These are phyloP conservation scores for Globisporangium paroecandrum DNA, from an alignment of 352 stramenopile genomes.

Conservation along the genomic window DNA sequence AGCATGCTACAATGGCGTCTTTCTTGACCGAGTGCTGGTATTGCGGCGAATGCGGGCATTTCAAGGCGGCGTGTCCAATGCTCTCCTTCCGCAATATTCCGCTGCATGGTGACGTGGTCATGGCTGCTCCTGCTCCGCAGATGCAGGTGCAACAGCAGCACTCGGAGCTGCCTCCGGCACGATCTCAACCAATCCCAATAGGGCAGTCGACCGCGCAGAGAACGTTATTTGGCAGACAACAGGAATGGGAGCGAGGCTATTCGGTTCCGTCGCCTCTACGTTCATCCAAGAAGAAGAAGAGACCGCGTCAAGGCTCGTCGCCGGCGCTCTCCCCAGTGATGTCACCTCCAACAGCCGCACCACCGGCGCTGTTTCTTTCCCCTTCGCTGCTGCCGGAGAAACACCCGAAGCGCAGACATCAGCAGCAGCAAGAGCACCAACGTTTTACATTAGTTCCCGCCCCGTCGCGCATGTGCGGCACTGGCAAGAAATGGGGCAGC, in stretches of 20 bases:
- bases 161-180: not conserved
- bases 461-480: conserved; percentile 25
- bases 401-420: conserved; percentile 26
- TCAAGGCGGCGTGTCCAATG: conserved; percentile 73
- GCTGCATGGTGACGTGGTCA: conserved; percentile 18
- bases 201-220: conserved; percentile 13
- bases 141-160: not conserved
- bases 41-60: conserved; percentile 65
- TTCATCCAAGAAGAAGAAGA: conserved; percentile 62
- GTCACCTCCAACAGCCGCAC: conserved; percentile 16
- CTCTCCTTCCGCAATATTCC: conserved; percentile 56
- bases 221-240: conserved; percentile 23
- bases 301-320: conserved; percentile 40
- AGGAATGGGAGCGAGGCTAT: conserved; percentile 34
- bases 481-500: conserved; percentile 17
- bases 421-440: conserved; percentile 27
- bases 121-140: not conserved
- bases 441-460: conserved; percentile 26
- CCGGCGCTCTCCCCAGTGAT: conserved; percentile 27
- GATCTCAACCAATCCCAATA: conserved; percentile 8
- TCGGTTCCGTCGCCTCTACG: conserved; percentile 23
- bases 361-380: conserved; percentile 23
- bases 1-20: conserved; percentile 16
- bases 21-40: conserved; percentile 72
- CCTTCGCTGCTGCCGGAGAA: conserved; percentile 30